Conservation (phyloP, 495 filamentous ascomycete genomes). For the Penicillium verhagenii region DNA sequence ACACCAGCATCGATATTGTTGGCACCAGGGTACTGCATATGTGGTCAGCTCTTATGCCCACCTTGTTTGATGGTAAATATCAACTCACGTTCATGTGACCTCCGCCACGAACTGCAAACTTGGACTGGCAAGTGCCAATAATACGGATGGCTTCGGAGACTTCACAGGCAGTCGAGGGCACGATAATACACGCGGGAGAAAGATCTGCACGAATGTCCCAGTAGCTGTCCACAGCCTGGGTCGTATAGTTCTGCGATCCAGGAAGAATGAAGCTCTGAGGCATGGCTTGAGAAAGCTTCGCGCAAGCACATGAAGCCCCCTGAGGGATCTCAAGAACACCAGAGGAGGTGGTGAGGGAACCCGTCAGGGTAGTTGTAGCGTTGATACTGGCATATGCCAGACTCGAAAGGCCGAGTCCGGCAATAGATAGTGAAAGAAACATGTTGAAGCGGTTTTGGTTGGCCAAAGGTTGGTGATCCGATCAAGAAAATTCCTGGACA, state of each 20-base stretch:
- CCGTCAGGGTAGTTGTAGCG: not conserved
- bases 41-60: not conserved
- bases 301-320: constrained; percentile 17
- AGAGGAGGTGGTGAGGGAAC: not conserved
- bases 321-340: not conserved
- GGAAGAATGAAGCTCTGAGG: constrained; percentile 9
- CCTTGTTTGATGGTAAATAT: not conserved
- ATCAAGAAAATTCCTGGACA: too few species aligned
- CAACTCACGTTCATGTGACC: constrained; percentile 34
- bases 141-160: constrained; percentile 24
- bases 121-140: constrained; percentile 20
- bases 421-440: too few species aligned
- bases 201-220: constrained; percentile 32
- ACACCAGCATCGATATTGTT: constrained; percentile 33
- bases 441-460: too few species aligned
- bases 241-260: constrained; percentile 13
- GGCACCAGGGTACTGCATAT: constrained; percentile 24
- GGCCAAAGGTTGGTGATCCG: too few species aligned
- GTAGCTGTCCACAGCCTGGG: constrained; percentile 13
- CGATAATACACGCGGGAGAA: constrained; percentile 33
- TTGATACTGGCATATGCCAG: not conserved
- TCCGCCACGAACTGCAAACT: constrained; percentile 38
- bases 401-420: too few species aligned
- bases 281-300: constrained; percentile 11
- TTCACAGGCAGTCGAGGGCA: constrained; percentile 24